Evolutionary conservation across 768 basidiomycete genomes (phyloP).

Genomic region (Sutorius australiensis): DNA sequence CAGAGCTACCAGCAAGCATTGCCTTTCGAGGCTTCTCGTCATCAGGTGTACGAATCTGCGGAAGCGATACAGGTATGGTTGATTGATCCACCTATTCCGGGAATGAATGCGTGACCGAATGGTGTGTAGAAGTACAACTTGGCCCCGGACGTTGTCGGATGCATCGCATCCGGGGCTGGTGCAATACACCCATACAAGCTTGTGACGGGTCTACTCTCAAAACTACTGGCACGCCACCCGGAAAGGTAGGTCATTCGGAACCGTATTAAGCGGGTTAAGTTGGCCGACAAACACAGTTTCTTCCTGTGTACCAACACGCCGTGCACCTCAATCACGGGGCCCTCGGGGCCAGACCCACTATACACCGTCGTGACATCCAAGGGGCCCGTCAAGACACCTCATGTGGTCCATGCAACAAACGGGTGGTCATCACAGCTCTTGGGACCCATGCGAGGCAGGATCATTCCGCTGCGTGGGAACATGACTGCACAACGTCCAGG

Average conservation of each 20-base stretch:
- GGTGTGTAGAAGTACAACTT: slow-evolving; percentile 45
- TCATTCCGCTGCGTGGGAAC: slow-evolving; percentile 55
- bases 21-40: slow-evolving; percentile 42
- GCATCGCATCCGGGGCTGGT: slow-evolving; percentile 52
- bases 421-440: slow-evolving; percentile 76
- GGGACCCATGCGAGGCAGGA: slow-evolving; percentile 54
- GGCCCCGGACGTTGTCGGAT: slow-evolving; percentile 43
- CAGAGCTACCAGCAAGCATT: slow-evolving; percentile 45
- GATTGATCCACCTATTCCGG: neutral
- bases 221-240: slow-evolving; percentile 45
- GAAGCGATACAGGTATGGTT: slow-evolving; percentile 32
- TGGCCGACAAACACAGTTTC: slow-evolving; percentile 40
- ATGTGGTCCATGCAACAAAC: slow-evolving; percentile 84
- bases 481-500: slow-evolving; percentile 68
- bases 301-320: slow-evolving; percentile 57
- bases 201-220: slow-evolving; percentile 58
- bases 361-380: slow-evolving; percentile 61
- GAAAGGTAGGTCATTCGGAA: slow-evolving; percentile 37
- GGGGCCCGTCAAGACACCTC: slow-evolving; percentile 52
- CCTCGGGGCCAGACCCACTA: slow-evolving; percentile 20
- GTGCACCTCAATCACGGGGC: slow-evolving; percentile 47
- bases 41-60: slow-evolving; percentile 31
- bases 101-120: neutral
- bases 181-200: slow-evolving; percentile 69
- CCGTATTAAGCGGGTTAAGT: neutral